Evolutionary conservation across 2,329 filamentous ascomycete species (phyloP).

Genomic region (Aspergillus terreus): DNA sequence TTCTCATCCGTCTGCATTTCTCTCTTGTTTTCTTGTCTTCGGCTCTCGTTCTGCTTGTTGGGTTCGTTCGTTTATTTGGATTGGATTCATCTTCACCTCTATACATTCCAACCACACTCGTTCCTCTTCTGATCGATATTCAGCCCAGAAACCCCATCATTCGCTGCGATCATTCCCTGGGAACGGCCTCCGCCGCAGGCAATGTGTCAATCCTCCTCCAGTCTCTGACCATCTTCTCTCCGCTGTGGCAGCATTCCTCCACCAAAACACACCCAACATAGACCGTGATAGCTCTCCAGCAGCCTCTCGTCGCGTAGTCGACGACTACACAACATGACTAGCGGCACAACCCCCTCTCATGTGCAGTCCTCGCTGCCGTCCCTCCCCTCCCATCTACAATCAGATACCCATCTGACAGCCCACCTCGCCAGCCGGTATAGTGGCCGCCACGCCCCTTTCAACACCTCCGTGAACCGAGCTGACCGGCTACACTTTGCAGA

Average conservation of each 20-base stretch:
- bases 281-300: not conserved
- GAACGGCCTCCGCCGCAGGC: no score
- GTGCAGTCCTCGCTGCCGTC: constrained; percentile 79
- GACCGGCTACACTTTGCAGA: constrained; percentile 51
- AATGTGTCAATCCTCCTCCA: not conserved
- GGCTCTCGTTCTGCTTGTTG: not conserved
- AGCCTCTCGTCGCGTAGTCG: constrained; percentile 7
- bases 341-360: constrained; percentile 57
- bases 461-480: not conserved
- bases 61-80: no score
- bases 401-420: constrained; percentile 50
- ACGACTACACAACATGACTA: constrained; percentile 33
- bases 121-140: no score
- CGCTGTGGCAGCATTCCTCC: no score
- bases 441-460: not conserved
- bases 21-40: no score
- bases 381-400: constrained; percentile 66
- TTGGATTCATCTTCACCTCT: no score
- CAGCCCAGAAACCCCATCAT: no score
- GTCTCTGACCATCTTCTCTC: not conserved
- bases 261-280: not conserved
- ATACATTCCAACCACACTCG: no score
- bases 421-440: constrained; percentile 49
- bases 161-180: no score
- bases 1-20: no score